Percentiles rank a stretch among this genome's conserved stretches.
Evolutionary conservation across 2,329 filamentous ascomycete species (phyloP).

Genomic region (Pseudogymnoascus sp.): DNA sequence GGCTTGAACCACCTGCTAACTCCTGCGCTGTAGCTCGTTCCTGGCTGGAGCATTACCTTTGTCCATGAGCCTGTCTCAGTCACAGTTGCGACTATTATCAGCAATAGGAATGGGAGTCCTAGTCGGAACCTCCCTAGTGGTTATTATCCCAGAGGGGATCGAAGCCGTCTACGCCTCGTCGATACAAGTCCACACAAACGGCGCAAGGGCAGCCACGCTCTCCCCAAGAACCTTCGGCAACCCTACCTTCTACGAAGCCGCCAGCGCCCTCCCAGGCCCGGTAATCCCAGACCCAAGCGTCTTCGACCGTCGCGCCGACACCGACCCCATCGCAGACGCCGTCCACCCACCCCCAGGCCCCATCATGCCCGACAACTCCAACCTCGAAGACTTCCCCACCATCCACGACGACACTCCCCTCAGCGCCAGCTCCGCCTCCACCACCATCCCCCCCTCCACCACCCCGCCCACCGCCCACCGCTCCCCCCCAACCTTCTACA

Average conservation of each 20-base stretch:
- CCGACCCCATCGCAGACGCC: neutral
- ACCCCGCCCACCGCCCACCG: conserved; percentile 35
- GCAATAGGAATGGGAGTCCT: conserved; percentile 89
- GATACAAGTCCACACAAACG: conserved; percentile 23
- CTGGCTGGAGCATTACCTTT: conserved; percentile 85
- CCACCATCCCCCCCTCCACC: conserved; percentile 14
- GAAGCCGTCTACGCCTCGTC: conserved; percentile 69
- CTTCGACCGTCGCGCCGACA: neutral
- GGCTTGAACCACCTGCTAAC: neutral
- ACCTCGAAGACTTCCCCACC: neutral
- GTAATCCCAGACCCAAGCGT: conserved; percentile 8
- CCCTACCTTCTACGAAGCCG: neutral
- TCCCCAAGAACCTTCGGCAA: neutral
- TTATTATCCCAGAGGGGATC: conserved; percentile 95
- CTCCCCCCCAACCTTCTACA: conserved; percentile 62
- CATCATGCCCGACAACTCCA: neutral
- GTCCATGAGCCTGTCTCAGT: conserved; percentile 77
- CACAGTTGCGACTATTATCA: conserved; percentile 81
- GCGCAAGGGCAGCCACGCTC: neutral
- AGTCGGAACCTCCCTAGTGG: conserved; percentile 88
- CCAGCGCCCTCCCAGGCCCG: conserved; percentile 9
- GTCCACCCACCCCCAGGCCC: neutral
- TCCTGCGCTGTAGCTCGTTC: conserved; percentile 60
- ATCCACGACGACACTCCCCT: neutral
- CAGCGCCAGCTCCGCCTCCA: neutral